These are phyloP conservation scores for Amaranthus cruentus DNA, from an alignment of 148 eudicot species.

Conservation along the genomic window DNA sequence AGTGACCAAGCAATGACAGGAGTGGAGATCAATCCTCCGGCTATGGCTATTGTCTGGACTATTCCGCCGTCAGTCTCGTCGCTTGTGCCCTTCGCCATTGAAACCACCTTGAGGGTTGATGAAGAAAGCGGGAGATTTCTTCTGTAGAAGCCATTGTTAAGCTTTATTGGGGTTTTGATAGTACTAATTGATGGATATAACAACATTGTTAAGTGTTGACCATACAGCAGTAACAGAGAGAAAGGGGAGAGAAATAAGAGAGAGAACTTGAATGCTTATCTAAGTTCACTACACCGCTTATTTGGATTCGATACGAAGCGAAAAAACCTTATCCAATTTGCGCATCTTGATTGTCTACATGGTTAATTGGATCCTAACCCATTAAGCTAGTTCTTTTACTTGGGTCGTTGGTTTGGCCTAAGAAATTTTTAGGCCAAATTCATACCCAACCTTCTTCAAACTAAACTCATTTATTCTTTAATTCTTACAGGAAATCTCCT, in stretches of 20 bases:
- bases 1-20: constrained; percentile 94
- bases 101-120: constrained; percentile 14
- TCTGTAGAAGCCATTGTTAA: constrained; percentile 1
- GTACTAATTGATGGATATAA: constrained; percentile 18
- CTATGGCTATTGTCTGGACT: constrained; percentile 51
- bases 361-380: too few relatives aligned
- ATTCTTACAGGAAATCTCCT: too few relatives aligned
- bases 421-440: too few relatives aligned
- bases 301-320: background rate
- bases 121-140: background rate
- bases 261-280: background rate
- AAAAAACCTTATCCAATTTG: background rate
- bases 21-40: constrained; percentile 54
- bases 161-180: constrained; percentile 1
- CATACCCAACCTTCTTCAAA: too few relatives aligned
- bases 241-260: background rate
- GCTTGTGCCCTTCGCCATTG: constrained; percentile 51
- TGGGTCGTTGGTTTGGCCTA: too few relatives aligned
- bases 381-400: too few relatives aligned
- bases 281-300: background rate
- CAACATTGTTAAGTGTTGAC: constrained; percentile 2
- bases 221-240: background rate
- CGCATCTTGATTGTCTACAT: background rate
- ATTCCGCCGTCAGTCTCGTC: constrained; percentile 22
- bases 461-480: too few relatives aligned